phyloP scores from a whole-genome alignment of 1,284 basidiomycete species.

The Phenoliferia sp. region DNA sequence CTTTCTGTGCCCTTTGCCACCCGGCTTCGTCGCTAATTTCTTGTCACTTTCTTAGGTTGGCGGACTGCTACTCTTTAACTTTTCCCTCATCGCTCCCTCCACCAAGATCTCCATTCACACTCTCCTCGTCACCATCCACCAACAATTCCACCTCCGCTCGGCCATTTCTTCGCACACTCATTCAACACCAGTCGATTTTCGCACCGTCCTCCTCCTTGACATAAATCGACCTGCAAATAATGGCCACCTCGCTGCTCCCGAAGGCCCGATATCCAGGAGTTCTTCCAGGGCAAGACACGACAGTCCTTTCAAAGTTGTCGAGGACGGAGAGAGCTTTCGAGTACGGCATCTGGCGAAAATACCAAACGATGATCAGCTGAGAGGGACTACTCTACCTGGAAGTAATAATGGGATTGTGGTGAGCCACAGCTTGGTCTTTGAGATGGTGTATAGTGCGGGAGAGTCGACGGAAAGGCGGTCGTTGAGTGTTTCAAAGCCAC shows the following conservation, averaged over 20 bases:
- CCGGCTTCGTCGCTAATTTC: neutral
- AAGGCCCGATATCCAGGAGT: neutral
- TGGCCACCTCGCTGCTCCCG: conserved; percentile 15
- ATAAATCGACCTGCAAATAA: conserved; percentile 16
- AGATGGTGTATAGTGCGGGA: conserved; percentile 19
- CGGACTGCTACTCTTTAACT: conserved; percentile 28
- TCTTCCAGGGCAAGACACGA: conserved; percentile 1
- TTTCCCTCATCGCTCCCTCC: conserved; percentile 26
- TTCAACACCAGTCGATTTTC: conserved; percentile 9
- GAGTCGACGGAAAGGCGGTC: conserved; percentile 22
- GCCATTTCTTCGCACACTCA: conserved; percentile 6
- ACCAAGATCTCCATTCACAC: conserved; percentile 24
- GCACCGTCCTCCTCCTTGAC: conserved; percentile 30
- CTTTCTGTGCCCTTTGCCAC: no score
- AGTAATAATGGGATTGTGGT: conserved; percentile 18
- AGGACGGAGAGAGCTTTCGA: conserved; percentile 18
- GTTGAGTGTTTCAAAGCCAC: conserved; percentile 23
- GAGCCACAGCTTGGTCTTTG: conserved; percentile 22
- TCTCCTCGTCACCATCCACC: conserved; percentile 30
- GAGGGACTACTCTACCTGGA: conserved; percentile 21
- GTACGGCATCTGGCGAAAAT: conserved; percentile 25
- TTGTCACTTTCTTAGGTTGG: conserved; percentile 12
- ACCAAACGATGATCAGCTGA: conserved; percentile 24
- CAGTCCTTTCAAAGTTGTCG: conserved; percentile 20
- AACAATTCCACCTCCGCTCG: conserved; percentile 22